Evolutionary conservation across 2,329 filamentous ascomycete genomes (phyloP).

Genomic region (Talaromyces marneffei): DNA sequence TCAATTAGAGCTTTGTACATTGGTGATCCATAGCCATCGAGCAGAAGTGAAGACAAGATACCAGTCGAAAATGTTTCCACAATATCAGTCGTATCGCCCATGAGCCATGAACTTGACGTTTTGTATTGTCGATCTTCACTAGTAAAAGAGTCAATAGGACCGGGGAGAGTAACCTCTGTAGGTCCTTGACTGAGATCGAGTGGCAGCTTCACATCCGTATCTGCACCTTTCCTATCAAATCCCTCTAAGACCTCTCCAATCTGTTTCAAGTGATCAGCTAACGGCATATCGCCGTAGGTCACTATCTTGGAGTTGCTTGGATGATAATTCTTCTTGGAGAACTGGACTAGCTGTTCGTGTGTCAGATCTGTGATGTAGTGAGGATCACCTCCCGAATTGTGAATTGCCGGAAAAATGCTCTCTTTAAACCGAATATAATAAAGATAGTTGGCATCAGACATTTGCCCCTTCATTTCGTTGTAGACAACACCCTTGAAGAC

Average conservation of each 20-base stretch:
- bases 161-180: constrained; percentile 63
- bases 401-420: constrained; percentile 84
- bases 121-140: constrained; percentile 85
- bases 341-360: constrained; percentile 79
- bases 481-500: constrained; percentile 98
- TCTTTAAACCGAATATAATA: constrained; percentile 96
- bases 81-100: constrained; percentile 74
- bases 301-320: constrained; percentile 95
- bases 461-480: constrained; percentile 99
- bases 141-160: constrained; percentile 80
- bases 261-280: constrained; percentile 73
- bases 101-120: constrained; percentile 88
- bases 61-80: constrained; percentile 83
- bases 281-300: constrained; percentile 89
- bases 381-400: constrained; percentile 95
- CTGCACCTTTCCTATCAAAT: constrained; percentile 65
- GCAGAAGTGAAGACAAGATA: constrained; percentile 73
- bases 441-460: constrained; percentile 93
- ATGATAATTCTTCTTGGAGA: constrained; percentile 91
- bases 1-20: constrained; percentile 86
- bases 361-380: constrained; percentile 94
- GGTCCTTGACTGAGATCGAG: constrained; percentile 64
- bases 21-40: constrained; percentile 93
- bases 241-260: constrained; percentile 66
- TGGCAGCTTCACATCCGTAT: constrained; percentile 69